Percentiles rank a stretch among this genome's conserved stretches.
Conservation (phyloP, 139 green algal genomes). For the Chlamydomonas applanata region DNA sequence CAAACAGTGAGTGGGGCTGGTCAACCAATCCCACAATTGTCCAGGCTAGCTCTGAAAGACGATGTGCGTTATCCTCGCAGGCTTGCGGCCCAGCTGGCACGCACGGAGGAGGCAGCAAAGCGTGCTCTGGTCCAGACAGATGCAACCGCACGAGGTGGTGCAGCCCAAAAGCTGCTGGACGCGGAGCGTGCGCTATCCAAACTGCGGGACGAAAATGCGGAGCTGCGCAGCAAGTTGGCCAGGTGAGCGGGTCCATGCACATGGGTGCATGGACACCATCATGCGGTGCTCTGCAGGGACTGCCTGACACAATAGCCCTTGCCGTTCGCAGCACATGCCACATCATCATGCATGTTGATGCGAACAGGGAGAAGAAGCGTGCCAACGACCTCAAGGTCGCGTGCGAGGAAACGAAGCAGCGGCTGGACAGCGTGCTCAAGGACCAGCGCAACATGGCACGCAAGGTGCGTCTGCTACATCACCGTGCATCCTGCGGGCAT, state of each 20-base stretch:
- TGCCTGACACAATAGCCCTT: neutral
- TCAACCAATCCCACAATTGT: neutral
- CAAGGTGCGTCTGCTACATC: slow-evolving; percentile 31
- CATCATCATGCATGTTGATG: neutral
- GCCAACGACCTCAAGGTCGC: slow-evolving; percentile 36
- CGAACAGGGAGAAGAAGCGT: slow-evolving; percentile 47
- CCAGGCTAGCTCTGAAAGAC: neutral
- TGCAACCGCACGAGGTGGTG: slow-evolving; percentile 49
- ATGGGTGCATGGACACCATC: neutral
- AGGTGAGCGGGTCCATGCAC: slow-evolving; percentile 23
- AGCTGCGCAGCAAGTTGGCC: slow-evolving; percentile 50
- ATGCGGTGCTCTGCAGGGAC: neutral
- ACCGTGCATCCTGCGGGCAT: no score
- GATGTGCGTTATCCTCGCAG: slow-evolving; percentile 30
- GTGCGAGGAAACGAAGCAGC: slow-evolving; percentile 42
- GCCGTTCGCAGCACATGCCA: neutral
- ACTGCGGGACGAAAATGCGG: slow-evolving; percentile 48
- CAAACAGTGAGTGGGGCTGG: slow-evolving; percentile 43
- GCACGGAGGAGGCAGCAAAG: slow-evolving; percentile 78
- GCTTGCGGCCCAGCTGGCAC: slow-evolving; percentile 67
- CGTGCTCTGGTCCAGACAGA: slow-evolving; percentile 58
- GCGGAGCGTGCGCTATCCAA: slow-evolving; percentile 50
- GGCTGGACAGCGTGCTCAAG: slow-evolving; percentile 44
- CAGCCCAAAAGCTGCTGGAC: slow-evolving; percentile 63
- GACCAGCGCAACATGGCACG: slow-evolving; percentile 57